A percentile compares a stretch with the other conserved stretches of the same genome.
Evolutionary conservation across 345 rosid species (phyloP).

Genomic region (Anastatica hierochuntica): DNA sequence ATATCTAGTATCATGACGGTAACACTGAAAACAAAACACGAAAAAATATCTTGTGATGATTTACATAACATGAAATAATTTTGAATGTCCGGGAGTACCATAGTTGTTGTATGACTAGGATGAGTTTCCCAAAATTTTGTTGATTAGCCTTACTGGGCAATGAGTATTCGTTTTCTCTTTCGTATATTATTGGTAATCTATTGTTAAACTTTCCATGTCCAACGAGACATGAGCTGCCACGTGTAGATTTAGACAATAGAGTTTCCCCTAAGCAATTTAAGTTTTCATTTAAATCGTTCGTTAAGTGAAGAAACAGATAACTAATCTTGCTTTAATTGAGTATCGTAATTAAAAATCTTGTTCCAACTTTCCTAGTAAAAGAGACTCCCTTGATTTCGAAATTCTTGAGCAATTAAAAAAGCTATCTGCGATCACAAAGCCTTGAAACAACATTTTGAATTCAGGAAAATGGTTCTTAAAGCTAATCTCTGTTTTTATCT

Average conservation of each 20-base stretch:
- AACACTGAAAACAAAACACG: too few relatives aligned
- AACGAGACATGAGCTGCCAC: neutral
- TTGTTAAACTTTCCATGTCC: neutral
- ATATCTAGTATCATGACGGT: too few relatives aligned
- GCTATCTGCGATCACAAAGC: neutral
- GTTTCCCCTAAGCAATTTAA: neutral
- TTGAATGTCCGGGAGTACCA: too few relatives aligned
- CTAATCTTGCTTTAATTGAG: neutral
- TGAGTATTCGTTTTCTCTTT: too few relatives aligned
- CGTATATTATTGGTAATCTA: neutral
- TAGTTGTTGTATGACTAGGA: too few relatives aligned
- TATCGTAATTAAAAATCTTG: neutral
- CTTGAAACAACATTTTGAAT: neutral
- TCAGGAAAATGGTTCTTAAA: conserved; percentile 32
- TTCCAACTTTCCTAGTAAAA: neutral
- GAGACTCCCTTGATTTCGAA: neutral
- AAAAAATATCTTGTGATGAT: too few relatives aligned
- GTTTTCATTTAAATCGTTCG: neutral
- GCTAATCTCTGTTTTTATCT: conserved; percentile 34
- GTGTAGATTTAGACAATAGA: neutral
- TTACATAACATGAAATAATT: too few relatives aligned
- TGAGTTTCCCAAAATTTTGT: too few relatives aligned
- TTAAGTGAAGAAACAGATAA: conserved; percentile 14
- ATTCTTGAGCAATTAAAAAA: neutral
- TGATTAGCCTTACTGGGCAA: too few relatives aligned